Conservation (phyloP, 345 rosid genomes). For the Crucihimalaya himalaica region DNA sequence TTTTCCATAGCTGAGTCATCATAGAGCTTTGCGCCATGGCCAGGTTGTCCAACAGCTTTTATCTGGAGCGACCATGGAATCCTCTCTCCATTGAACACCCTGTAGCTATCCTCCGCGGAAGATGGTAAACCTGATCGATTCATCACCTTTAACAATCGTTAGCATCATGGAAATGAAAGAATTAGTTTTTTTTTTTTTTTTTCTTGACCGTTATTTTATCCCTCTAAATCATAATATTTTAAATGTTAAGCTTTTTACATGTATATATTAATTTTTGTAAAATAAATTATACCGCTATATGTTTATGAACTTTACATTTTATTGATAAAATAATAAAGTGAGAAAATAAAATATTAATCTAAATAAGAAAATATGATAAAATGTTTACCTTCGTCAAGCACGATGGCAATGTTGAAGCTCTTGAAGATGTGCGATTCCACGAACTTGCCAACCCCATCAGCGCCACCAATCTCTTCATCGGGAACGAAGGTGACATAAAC, state of each 20-base stretch:
- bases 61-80: slow-evolving; percentile 71
- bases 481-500: slow-evolving; percentile 69
- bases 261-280: too few species aligned
- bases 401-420: slow-evolving; percentile 63
- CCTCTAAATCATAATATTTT: neutral
- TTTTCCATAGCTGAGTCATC: slow-evolving; percentile 86
- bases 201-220: too few species aligned
- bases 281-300: too few species aligned
- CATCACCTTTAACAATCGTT: neutral
- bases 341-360: too few species aligned
- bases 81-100: slow-evolving; percentile 74
- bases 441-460: slow-evolving; percentile 68
- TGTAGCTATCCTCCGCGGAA: slow-evolving; percentile 51
- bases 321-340: neutral
- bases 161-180: too few species aligned
- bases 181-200: too few species aligned
- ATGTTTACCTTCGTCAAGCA: slow-evolving; percentile 53
- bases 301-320: too few species aligned
- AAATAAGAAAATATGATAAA: neutral
- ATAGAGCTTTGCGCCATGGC: slow-evolving; percentile 82
- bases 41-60: slow-evolving; percentile 82
- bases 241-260: too few species aligned
- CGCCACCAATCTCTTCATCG: slow-evolving; percentile 91
- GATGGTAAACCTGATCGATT: slow-evolving; percentile 65
- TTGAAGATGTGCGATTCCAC: slow-evolving; percentile 59